Evolutionary conservation across 2,329 filamentous ascomycete genomes (phyloP).

Genomic region (Exophiala bonariae): DNA sequence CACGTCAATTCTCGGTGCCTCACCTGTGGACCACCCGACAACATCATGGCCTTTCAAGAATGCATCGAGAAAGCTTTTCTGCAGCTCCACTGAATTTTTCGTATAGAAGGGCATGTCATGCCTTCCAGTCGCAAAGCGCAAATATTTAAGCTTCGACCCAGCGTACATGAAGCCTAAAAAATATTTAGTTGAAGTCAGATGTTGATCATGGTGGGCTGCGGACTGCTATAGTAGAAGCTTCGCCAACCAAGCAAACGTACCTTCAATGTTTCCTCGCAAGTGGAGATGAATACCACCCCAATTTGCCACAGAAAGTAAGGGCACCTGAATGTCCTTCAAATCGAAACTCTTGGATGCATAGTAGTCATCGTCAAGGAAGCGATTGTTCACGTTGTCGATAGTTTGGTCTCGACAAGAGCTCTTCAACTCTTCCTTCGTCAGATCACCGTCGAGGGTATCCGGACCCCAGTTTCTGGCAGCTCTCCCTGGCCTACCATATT

Average conservation of each 20-base stretch:
- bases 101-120: slow-evolving; percentile 76
- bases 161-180: slow-evolving; percentile 62
- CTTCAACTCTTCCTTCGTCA: slow-evolving; percentile 35
- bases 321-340: slow-evolving; percentile 67
- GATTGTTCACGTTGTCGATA: slow-evolving; percentile 49
- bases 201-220: too few relatives aligned
- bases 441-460: slow-evolving; percentile 43
- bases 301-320: slow-evolving; percentile 66
- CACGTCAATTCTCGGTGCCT: slow-evolving; percentile 56
- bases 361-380: slow-evolving; percentile 63
- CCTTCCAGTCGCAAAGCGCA: slow-evolving; percentile 68
- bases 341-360: slow-evolving; percentile 66
- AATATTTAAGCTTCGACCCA: slow-evolving; percentile 66
- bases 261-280: slow-evolving; percentile 67
- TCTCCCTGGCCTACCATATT: slow-evolving; percentile 62
- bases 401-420: slow-evolving; percentile 43
- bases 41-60: slow-evolving; percentile 69
- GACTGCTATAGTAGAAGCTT: too few relatives aligned
- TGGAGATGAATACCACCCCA: slow-evolving; percentile 72
- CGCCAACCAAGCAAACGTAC: slow-evolving; percentile 52
- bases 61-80: slow-evolving; percentile 67
- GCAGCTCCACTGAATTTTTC: slow-evolving; percentile 65
- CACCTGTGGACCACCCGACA: slow-evolving; percentile 40
- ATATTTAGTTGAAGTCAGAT: too few relatives aligned
- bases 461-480: slow-evolving; percentile 54